These are phyloP conservation scores for Diddensiella santjacobensis DNA, from an alignment of 805 yeast species.

Conservation along the genomic window DNA sequence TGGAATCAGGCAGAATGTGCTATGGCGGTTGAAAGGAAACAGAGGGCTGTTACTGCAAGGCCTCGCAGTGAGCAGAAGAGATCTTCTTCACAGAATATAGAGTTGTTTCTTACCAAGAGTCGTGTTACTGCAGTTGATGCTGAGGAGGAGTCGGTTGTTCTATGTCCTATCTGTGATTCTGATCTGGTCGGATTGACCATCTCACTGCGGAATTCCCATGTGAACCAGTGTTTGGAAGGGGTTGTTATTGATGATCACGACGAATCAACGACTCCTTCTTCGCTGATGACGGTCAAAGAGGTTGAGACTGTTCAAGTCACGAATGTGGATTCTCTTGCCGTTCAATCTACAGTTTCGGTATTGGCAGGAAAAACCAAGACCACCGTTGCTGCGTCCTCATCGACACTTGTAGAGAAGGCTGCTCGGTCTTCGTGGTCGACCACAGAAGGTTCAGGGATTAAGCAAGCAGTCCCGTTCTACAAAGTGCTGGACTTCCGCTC, in stretches of 20 bases:
- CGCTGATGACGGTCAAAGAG: no score
- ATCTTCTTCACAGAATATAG: not conserved
- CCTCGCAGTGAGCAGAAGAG: not conserved
- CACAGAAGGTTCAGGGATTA: not conserved
- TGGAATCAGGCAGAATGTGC: no score
- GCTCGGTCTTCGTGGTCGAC: not conserved
- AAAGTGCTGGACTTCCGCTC: slow-evolving; percentile 30
- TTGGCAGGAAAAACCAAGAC: no score
- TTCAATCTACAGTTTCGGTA: no score
- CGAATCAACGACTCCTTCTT: no score
- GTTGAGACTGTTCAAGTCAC: no score
- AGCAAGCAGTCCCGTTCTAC: slow-evolving; percentile 29
- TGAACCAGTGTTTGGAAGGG: not conserved
- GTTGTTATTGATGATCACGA: no score
- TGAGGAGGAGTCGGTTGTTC: slow-evolving; percentile 8
- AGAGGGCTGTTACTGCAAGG: not conserved
- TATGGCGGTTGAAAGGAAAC: not conserved
- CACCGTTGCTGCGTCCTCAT: no score
- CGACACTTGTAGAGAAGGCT: no score
- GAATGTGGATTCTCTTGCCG: no score
- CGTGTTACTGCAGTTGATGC: not conserved
- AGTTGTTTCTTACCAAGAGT: not conserved
- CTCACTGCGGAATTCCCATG: not conserved
- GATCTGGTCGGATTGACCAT: not conserved
- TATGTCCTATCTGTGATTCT: slow-evolving; percentile 26